Percentiles rank a stretch among this genome's conserved stretches.
These are phyloP conservation scores for Odonthalia washingtoniensis DNA, from an alignment of 31 red algal genomes.

Conservation along the genomic window DNA sequence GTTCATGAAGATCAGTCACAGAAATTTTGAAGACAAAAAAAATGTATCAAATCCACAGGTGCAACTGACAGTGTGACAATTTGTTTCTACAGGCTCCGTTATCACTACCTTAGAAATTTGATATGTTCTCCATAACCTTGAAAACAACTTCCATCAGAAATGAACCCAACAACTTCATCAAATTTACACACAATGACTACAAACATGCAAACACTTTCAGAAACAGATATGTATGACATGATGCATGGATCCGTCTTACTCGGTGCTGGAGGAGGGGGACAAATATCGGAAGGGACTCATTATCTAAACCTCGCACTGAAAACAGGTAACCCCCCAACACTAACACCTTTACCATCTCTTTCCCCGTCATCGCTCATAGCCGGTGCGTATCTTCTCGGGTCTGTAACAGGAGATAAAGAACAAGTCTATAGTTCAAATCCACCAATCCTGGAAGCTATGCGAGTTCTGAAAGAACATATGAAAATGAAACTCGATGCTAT, in stretches of 20 bases:
- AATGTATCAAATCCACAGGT: too few relatives aligned
- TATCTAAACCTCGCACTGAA: neutral
- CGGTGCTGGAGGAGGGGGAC: conserved; percentile 11
- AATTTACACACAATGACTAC: too few relatives aligned
- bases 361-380: neutral
- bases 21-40: too few relatives aligned
- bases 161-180: too few relatives aligned
- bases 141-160: too few relatives aligned
- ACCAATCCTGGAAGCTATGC: neutral
- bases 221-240: neutral
- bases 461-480: neutral
- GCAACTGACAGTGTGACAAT: too few relatives aligned
- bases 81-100: too few relatives aligned
- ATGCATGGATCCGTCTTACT: conserved; percentile 16
- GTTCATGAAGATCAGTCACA: too few relatives aligned
- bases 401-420: neutral
- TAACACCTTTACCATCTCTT: neutral
- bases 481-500: neutral
- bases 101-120: too few relatives aligned
- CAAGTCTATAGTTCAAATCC: neutral
- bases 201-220: conserved; percentile 20
- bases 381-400: neutral
- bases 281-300: neutral
- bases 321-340: neutral
- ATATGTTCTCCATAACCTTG: too few relatives aligned